These are phyloP conservation scores for Leishmania gerbilli DNA, from an alignment of 208 protist genomes.

Conservation along the genomic window DNA sequence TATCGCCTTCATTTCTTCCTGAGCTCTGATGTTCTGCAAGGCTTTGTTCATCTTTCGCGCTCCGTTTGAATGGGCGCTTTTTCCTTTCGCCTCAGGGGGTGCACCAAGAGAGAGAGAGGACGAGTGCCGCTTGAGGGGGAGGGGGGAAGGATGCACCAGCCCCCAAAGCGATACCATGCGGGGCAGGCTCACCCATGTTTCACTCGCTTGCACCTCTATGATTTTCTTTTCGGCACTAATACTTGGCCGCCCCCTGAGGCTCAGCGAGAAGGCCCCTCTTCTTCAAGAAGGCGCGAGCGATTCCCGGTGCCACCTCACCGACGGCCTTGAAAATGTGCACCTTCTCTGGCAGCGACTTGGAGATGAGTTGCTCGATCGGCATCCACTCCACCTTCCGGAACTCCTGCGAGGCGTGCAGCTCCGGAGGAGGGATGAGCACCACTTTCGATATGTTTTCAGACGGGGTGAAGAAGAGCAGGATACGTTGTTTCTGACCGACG, in stretches of 20 bases:
- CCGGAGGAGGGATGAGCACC: slow-evolving; percentile 56
- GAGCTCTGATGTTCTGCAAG: not conserved
- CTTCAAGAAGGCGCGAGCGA: slow-evolving; percentile 46
- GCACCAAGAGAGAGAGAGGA: not conserved
- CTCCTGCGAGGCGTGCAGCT: slow-evolving; percentile 52
- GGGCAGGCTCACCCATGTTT: not conserved
- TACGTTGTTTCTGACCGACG: slow-evolving; percentile 75
- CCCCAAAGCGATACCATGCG: too few relatives aligned
- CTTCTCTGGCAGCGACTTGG: slow-evolving; percentile 46
- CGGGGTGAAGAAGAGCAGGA: slow-evolving; percentile 73
- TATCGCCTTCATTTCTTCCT: too few relatives aligned
- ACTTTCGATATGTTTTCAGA: slow-evolving; percentile 48
- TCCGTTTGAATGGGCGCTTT: not conserved
- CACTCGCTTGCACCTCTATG: not conserved
- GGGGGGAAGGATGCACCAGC: not conserved
- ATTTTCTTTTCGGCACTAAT: not conserved
- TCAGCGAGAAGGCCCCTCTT: slow-evolving; percentile 1
- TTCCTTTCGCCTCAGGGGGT: not conserved
- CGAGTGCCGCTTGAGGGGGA: not conserved
- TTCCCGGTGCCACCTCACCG: slow-evolving; percentile 31
- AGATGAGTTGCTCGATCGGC: slow-evolving; percentile 34
- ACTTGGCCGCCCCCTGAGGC: slow-evolving; percentile 12
- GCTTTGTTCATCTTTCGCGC: not conserved
- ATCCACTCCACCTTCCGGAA: slow-evolving; percentile 62
- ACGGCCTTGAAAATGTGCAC: slow-evolving; percentile 67